Evolutionary conservation across 2,329 filamentous ascomycete species (phyloP).

Genomic region (Xylaria sp.): DNA sequence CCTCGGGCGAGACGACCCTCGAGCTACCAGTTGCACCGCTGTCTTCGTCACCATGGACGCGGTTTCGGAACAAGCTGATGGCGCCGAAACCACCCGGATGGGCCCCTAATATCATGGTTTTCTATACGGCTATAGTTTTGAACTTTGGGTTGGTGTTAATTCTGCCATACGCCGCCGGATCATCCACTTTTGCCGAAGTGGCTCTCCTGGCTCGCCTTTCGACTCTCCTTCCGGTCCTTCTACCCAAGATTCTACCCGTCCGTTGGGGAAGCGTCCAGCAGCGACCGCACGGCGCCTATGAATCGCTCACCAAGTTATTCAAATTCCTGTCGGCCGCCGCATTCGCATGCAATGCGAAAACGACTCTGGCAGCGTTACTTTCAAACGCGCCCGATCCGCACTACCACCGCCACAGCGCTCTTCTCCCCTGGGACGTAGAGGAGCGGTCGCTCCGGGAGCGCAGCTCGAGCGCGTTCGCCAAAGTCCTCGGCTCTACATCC

Average conservation of each 20-base stretch:
- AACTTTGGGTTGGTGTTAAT: conserved; percentile 53
- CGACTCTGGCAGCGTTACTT: conserved; percentile 56
- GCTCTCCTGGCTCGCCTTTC: conserved; percentile 52
- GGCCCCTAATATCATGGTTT: conserved; percentile 54
- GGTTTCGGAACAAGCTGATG: conserved; percentile 49
- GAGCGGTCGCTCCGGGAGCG: conserved; percentile 58
- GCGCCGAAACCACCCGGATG: conserved; percentile 59
- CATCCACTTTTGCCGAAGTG: conserved; percentile 53
- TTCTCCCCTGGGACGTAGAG: conserved; percentile 59
- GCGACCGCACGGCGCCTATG: conserved; percentile 54
- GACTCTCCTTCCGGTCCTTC: conserved; percentile 59
- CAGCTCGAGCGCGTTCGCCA: conserved; percentile 57
- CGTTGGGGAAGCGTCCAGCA: conserved; percentile 60
- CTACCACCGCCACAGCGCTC: conserved; percentile 60
- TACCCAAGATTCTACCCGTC: conserved; percentile 60
- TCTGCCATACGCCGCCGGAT: conserved; percentile 56
- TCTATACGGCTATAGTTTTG: conserved; percentile 50
- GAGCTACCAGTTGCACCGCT: conserved; percentile 46
- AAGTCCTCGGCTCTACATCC: conserved; percentile 61
- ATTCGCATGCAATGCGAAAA: conserved; percentile 58
- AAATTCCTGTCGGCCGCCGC: conserved; percentile 58
- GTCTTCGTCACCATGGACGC: conserved; percentile 48
- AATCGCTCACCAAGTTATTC: conserved; percentile 60
- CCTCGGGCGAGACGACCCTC: conserved; percentile 45
- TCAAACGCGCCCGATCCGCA: conserved; percentile 61